Conservation (phyloP, 208 protist genomes). For the Leishmania gerbilli region DNA sequence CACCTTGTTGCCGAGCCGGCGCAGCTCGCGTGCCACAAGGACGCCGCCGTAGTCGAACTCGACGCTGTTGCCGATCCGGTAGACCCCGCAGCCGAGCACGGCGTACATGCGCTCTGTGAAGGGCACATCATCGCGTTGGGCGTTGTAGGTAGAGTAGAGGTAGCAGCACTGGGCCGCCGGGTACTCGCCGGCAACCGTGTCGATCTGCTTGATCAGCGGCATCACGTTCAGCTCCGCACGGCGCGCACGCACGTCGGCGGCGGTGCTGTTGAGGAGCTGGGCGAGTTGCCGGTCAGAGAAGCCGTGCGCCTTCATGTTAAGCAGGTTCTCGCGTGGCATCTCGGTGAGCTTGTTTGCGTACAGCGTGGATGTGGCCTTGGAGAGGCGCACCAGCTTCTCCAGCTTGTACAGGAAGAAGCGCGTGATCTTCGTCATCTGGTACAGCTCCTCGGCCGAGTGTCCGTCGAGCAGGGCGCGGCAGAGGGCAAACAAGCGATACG, state of each 20-base stretch:
- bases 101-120: constrained; percentile 86
- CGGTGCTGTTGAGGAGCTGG: constrained; percentile 52
- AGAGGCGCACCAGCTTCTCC: constrained; percentile 82
- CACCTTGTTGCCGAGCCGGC: constrained; percentile 92
- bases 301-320: constrained; percentile 90
- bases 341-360: constrained; percentile 40
- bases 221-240: constrained; percentile 80
- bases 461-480: constrained; percentile 77
- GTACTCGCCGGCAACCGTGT: constrained; percentile 98
- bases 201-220: constrained; percentile 97
- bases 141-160: constrained; percentile 97
- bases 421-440: constrained; percentile 95
- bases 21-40: constrained; percentile 93
- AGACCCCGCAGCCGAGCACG: constrained; percentile 97
- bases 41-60: constrained; percentile 99
- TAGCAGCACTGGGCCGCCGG: constrained; percentile 95
- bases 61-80: constrained; percentile 97
- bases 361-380: constrained; percentile 30
- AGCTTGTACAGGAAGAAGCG: constrained; percentile 97
- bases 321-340: constrained; percentile 65
- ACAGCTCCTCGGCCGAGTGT: constrained; percentile 89
- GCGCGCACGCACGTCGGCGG: constrained; percentile 56
- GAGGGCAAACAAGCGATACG: constrained; percentile 87
- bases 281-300: constrained; percentile 96
- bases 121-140: constrained; percentile 82